Evolutionary conservation across 805 yeast genomes (phyloP), one percentile per base, ranked within the genome.

Genomic region (Saturnispora kantuleensis): DNA sequence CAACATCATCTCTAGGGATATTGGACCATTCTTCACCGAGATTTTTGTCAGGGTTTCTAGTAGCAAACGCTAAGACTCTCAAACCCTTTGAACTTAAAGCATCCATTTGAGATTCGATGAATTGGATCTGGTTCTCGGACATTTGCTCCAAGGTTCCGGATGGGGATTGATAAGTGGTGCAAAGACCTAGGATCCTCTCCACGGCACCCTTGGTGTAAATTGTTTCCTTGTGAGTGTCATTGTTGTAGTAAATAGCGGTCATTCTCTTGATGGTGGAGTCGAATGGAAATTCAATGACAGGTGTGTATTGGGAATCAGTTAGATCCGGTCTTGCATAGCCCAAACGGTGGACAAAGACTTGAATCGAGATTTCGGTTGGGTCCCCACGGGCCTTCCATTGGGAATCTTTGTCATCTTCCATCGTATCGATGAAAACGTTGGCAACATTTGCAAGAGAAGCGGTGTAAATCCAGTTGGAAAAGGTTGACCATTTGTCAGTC

Each of bases 321-420:
- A 71, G 57, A 9, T 52, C 52, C 11, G 66, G 65, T 54, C 84
- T 70, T 17, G 72, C 70, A 49, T 63, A 67, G 29, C 70, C 71
- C 49, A 81, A 64, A 54, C 88, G 73, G 10, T 78, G 64, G 17
- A 80, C 73, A 56, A 82, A 84, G 0, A 85, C 90, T 56, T 84
- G 90, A 49, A 86, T 81, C 3, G 95, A 94, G 55, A 83, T 79
- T 64, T 86, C 95, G 3, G 95, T 86, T 35, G 95, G 90, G 58
- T 86, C 95, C 48, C 95, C 95, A 57, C 79, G 81, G 9, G 87
- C 88, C 53, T 74, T 76, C 94, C 94, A 85, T 9, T 59, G 62
- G 4, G 54, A 58, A 12, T 62, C 49, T 13, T 54, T 57, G 10
- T 46, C 21, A 29, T 72, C 72, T 13, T 66, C 69, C 17, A 61